A percentile compares a stretch with the other conserved stretches of the same genome.
Evolutionary conservation across 2,329 filamentous ascomycete genomes (phyloP).

Genomic region (Septoria linicola): DNA sequence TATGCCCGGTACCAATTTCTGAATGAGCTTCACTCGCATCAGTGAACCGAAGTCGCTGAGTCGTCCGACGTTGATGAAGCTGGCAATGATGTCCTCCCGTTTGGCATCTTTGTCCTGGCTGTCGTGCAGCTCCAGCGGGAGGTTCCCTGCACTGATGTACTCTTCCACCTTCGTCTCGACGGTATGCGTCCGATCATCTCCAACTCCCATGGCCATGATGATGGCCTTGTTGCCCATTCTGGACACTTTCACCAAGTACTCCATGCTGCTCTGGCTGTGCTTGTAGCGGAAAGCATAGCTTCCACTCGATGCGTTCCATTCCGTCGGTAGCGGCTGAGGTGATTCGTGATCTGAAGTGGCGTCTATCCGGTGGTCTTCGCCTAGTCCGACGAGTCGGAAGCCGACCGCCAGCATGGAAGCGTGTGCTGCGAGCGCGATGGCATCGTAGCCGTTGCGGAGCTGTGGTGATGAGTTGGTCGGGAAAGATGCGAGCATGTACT

Average conservation of each 20-base stretch:
- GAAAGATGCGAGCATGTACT: constrained; percentile 47
- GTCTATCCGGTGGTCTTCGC: constrained; percentile 70
- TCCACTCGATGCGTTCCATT: constrained; percentile 76
- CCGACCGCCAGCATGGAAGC: constrained; percentile 76
- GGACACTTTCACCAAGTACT: constrained; percentile 78
- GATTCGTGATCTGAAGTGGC: constrained; percentile 41
- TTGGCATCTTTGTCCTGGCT: constrained; percentile 41
- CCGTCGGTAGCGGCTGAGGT: constrained; percentile 63
- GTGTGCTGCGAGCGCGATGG: constrained; percentile 78
- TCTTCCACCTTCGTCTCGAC: constrained; percentile 75
- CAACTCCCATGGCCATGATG: constrained; percentile 73
- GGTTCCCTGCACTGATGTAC: constrained; percentile 64
- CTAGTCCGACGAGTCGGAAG: constrained; percentile 79
- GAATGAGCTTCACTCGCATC: constrained; percentile 76
- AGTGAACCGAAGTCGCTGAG: constrained; percentile 67
- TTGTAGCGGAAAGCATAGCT: constrained; percentile 80
- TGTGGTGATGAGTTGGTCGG: constrained; percentile 42
- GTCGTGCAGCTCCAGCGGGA: constrained; percentile 46
- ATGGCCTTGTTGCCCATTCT: constrained; percentile 82
- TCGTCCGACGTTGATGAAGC: constrained; percentile 72
- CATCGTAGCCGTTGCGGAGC: constrained; percentile 73
- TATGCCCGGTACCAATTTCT: constrained; percentile 75
- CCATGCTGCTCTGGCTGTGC: constrained; percentile 80
- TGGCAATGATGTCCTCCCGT: constrained; percentile 48
- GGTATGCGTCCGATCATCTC: constrained; percentile 75